Conservation (phyloP, 208 protist species). For the Leishmania tarentolae region DNA sequence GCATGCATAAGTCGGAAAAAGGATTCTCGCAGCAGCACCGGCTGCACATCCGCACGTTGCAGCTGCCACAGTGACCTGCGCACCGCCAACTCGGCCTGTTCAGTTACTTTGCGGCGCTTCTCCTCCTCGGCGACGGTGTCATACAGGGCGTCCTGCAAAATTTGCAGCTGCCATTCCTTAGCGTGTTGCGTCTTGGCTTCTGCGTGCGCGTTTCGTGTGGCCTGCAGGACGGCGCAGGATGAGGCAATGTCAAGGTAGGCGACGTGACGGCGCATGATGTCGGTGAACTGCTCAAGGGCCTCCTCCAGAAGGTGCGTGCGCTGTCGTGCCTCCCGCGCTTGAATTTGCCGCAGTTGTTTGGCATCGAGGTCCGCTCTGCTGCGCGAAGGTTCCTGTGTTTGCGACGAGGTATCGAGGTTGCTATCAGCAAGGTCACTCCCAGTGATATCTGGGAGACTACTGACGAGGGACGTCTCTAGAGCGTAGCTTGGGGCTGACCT, state of each 20-base stretch:
- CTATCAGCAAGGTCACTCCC: constrained; percentile 2
- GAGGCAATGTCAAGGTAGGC: constrained; percentile 13
- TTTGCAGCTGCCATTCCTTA: constrained; percentile 30
- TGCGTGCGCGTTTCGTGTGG: not conserved
- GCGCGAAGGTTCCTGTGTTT: constrained; percentile 13
- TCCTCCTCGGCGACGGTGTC: constrained; percentile 23
- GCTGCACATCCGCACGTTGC: constrained; percentile 20
- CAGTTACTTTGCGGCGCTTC: constrained; percentile 4
- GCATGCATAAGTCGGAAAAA: constrained; percentile 30
- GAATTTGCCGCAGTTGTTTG: constrained; percentile 21
- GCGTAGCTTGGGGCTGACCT: not conserved
- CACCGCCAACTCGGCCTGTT: constrained; percentile 19
- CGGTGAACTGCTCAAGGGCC: constrained; percentile 7
- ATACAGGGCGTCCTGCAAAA: constrained; percentile 19
- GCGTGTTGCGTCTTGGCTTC: not conserved
- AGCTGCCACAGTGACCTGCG: constrained; percentile 32
- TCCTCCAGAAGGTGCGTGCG: constrained; percentile 26
- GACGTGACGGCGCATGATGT: constrained; percentile 4
- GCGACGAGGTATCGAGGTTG: not conserved
- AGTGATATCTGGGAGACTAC: constrained; percentile 4
- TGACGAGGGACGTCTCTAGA: not conserved
- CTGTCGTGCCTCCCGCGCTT: constrained; percentile 27
- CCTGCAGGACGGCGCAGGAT: constrained; percentile 12
- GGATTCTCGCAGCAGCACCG: constrained; percentile 23
- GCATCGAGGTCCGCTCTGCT: constrained; percentile 12